Conservation (phyloP, 306 rosid species). For the Pachyrhizus erosus region DNA sequence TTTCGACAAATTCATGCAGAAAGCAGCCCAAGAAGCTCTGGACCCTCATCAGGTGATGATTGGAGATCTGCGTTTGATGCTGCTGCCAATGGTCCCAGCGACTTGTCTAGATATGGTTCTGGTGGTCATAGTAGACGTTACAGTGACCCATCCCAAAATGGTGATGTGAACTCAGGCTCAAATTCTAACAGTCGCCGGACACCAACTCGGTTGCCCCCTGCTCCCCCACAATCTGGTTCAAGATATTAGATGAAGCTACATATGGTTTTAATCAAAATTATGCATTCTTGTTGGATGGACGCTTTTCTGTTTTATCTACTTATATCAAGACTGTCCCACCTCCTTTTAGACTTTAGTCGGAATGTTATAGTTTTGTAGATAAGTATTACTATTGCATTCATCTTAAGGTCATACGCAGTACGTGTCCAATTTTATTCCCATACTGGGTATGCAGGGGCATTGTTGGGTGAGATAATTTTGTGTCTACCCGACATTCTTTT, state of each 20-base stretch:
- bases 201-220: conserved; percentile 60
- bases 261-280: conserved; percentile 25
- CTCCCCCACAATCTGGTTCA: conserved; percentile 59
- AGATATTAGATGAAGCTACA: conserved; percentile 50
- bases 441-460: conserved; percentile 45
- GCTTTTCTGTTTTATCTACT: conserved; percentile 41
- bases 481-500: conserved; percentile 42
- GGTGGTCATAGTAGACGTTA: conserved; percentile 62
- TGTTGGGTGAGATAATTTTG: conserved; percentile 47
- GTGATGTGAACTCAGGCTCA: conserved; percentile 51
- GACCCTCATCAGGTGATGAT: conserved; percentile 53
- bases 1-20: conserved; percentile 47
- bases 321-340: conserved; percentile 38
- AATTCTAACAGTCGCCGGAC: conserved; percentile 61
- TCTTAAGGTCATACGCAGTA: conserved; percentile 33
- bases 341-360: conserved; percentile 36
- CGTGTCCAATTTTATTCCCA: conserved; percentile 47
- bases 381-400: conserved; percentile 41
- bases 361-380: conserved; percentile 57
- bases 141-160: conserved; percentile 67
- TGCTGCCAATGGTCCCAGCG: conserved; percentile 60
- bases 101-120: conserved; percentile 58
- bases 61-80: conserved; percentile 71
- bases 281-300: conserved; percentile 41
- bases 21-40: conserved; percentile 53